Base-by-base conservation (phyloP, 371 early-diverging fungal genomes). In the Zychaea mexicana region DNA sequence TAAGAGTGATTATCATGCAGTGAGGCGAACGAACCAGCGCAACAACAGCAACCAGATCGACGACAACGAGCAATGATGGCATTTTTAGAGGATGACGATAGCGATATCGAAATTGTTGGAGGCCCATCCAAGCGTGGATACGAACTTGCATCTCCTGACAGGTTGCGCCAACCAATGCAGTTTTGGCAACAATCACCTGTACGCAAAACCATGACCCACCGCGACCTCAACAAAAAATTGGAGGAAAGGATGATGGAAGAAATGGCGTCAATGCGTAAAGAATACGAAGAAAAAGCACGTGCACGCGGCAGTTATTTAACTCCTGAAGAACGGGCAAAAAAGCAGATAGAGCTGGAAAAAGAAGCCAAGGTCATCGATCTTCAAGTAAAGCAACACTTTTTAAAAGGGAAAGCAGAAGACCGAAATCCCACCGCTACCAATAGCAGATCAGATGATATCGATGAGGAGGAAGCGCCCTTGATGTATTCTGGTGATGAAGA, bases 281-380 rank as follows among this genome's bases (percentile, higher is more conserved):
- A 73, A 13, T 67, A 72, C 64, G 79, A 79, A 57, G 67, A 67
- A 19, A 66, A 60, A 17, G 78, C 78, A 2, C 71, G 69, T 38
- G 68, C 72, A 2, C 60, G 66, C 1, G 82, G 82, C 9, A 54
- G 60, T 2, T 82, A 64, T 53, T 60, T 60, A 9, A 69, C 72
- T 0, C 71, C 83, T 12, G 71, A 71, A n/a, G 80, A 82, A 33
- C 57, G 66, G 36, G 77, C 76, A 1, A 62, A 71, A 45, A 57
- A 63, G 31, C 64, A 71, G 13, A 27, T 82, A 9, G 72, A 75
- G 39, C 62, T 67, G 21, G 83, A 82, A 65, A 70, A 66, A 57
- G 67, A 76, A 42, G 71, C 70, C 10, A 55, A 65, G 24, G 52
- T 52, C 12, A 71, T 75, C 19, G 54, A 68, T 22, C 42, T 63